Base-by-base conservation (phyloP, 2,329 filamentous ascomycete genomes). In the Pyrenophora tritici-repentis region DNA sequence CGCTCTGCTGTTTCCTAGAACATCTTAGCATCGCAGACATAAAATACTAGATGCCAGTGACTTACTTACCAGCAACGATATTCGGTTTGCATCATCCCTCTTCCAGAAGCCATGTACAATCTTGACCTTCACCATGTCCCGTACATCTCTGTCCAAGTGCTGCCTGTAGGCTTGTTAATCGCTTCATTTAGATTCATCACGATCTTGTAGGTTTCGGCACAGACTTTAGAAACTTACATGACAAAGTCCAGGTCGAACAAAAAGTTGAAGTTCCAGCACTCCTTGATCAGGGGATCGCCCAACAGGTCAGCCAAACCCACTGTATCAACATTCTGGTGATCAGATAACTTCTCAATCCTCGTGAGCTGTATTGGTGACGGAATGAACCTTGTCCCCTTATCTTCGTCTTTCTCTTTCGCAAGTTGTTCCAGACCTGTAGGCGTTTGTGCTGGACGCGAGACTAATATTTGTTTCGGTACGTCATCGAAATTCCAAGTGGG, bases 361-460 rank as follows among this genome's bases (percentile, higher is more conserved):
- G 88, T 92, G 12, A 94, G 81, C 50, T 85, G 84, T 59, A 92
- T 83, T 0, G 90, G 90, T 1, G 89, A 92, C 1, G 74, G 68
- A 18, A 84, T 8, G 36, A 55, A 50, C 7, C 8, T 34, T n/a
- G 22, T 43, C 24, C 22, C 26, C 31, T 32, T 10, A 12, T 5
- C 14, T 2, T 20, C 17, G 16, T 42, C 35, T 32, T 29, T 36
- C 38, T 47, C 26, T 36, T 36, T 22, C 3, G 26, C 22, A 34
- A 17, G 13, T 16, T n/a, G 43, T 5, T 18, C 33, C n/a, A 32
- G 14, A 4, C 34, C 13, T 14, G 33, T 26, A 13, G 33, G 26
- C 10, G 32, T 13, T n/a, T 22, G 26, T 7, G 26, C 22, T n/a
- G 47, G 14, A 17, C 26, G 29, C n/a, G 47, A 26, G 9, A n/a